A percentile compares a stretch with the other conserved stretches of the same genome.
These are phyloP conservation scores for Tulasnella sp. DNA, from an alignment of 768 basidiomycete genomes.

Conservation along the genomic window DNA sequence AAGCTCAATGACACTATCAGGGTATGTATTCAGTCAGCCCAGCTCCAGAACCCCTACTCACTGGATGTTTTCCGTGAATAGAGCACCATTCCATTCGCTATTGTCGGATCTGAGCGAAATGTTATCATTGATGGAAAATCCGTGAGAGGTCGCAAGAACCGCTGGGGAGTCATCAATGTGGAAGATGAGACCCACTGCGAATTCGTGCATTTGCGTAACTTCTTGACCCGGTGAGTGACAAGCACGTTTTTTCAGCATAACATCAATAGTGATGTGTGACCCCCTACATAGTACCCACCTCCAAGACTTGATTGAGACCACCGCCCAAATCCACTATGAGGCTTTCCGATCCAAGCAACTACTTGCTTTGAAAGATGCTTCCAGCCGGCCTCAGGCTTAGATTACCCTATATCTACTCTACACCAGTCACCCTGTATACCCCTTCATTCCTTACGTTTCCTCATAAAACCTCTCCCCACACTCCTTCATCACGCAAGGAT, in stretches of 20 bases:
- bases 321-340: conserved; percentile 98
- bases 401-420: no score
- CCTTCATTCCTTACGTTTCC: no score
- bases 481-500: no score
- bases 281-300: conserved; percentile 64
- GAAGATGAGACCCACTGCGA: conserved; percentile 97
- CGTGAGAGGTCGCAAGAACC: conserved; percentile 91
- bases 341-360: conserved; percentile 98
- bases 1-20: conserved; percentile 81
- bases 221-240: conserved; percentile 66
- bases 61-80: conserved; percentile 25
- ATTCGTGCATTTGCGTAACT: conserved; percentile 93
- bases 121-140: conserved; percentile 93
- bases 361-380: conserved; percentile 91
- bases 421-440: no score
- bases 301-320: conserved; percentile 97
- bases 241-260: background rate
- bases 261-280: background rate
- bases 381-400: conserved; percentile 23
- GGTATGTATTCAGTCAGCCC: conserved; percentile 35
- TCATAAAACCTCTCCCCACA: no score
- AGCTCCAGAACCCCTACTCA: conserved; percentile 9
- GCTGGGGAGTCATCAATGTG: conserved; percentile 97
- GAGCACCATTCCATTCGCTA: conserved; percentile 92
- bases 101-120: conserved; percentile 92